Base-by-base conservation (phyloP, 495 filamentous ascomycete genomes). In the Astrothelium subdiscretum region DNA sequence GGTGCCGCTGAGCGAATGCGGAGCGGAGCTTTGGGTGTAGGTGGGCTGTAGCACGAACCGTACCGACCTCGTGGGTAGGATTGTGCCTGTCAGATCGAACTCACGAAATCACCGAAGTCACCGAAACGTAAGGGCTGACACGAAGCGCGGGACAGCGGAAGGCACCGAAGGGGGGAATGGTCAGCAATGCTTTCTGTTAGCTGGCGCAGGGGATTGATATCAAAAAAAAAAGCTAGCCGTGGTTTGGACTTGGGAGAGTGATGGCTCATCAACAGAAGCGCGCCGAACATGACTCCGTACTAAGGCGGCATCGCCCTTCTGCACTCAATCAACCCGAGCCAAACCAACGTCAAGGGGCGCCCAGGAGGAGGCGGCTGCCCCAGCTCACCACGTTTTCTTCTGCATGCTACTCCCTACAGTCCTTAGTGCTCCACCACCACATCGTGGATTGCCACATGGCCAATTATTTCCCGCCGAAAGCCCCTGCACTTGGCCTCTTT, bases 331-430 rank as follows among this genome's bases (percentile, higher is more conserved):
- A 22, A 12, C 12, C 11, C 43, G 0, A 29, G 20, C 8, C 22
- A 29, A 54, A 29, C 48, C 48, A 54, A 54, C 48, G 48, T 54
- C 48, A 54, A 54, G 48, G 24, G 48, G 48, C 48, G 48, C 43
- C 48, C 8, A 54, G 48, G 24, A 54, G 48, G 24, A 29, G 20
- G 22, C 22, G 48, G 20, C 11, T 26, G 22, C 48, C 48, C 48
- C 48, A 54, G 48, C 48, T 54, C 48, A 54, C n/a, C 48, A 26
- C n/a, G 22, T 26, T 54, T 54, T 54, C 6, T 29, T 54, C 48
- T 54, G 48, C 48, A 54, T 54, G 48, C 24, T 54, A n/a, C n/a
- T n/a, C n/a, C n/a, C n/a, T n/a, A 54, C 48, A 54, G 12, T 29
- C 35, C 5, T 24, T 54, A 54, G 48, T 54, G 48, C 48, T 54